phyloP scores from a whole-genome alignment of 495 filamentous ascomycete genomes.

The Tricharina praecox region DNA sequence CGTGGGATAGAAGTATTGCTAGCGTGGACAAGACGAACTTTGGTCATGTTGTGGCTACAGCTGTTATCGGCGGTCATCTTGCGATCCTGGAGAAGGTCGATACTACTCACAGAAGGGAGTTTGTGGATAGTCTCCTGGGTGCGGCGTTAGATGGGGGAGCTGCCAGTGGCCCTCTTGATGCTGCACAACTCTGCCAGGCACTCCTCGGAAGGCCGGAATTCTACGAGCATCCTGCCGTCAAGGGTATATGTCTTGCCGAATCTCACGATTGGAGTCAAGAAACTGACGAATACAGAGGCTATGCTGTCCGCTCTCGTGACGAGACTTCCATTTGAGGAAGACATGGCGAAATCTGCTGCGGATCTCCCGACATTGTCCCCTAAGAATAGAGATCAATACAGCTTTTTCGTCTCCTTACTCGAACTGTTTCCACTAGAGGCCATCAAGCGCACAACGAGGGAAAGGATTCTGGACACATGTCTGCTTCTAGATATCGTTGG shows the following conservation, averaged over 20 bases:
- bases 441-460: slow-evolving; percentile 14
- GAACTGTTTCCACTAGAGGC: slow-evolving; percentile 15
- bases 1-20: slow-evolving; percentile 2
- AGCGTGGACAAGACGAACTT: neutral
- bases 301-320: slow-evolving; percentile 17
- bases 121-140: neutral
- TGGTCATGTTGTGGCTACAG: neutral
- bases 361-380: neutral
- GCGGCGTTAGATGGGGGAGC: neutral
- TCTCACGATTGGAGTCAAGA: too few species aligned
- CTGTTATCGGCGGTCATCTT: neutral
- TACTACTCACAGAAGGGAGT: neutral
- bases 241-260: slow-evolving; percentile 18
- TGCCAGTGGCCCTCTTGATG: neutral
- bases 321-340: slow-evolving; percentile 5
- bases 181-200: neutral
- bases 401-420: slow-evolving; percentile 16
- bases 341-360: neutral
- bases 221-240: slow-evolving; percentile 16
- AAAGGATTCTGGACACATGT: slow-evolving; percentile 19
- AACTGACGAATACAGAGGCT: slow-evolving; percentile 11
- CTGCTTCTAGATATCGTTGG: slow-evolving; percentile 9
- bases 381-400: slow-evolving; percentile 1
- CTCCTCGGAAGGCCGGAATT: slow-evolving; percentile 3
- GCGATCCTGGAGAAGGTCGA: slow-evolving; percentile 3